These are phyloP conservation scores for Globisporangium heterothallicum DNA, from an alignment of 352 stramenopile species.

Conservation along the genomic window DNA sequence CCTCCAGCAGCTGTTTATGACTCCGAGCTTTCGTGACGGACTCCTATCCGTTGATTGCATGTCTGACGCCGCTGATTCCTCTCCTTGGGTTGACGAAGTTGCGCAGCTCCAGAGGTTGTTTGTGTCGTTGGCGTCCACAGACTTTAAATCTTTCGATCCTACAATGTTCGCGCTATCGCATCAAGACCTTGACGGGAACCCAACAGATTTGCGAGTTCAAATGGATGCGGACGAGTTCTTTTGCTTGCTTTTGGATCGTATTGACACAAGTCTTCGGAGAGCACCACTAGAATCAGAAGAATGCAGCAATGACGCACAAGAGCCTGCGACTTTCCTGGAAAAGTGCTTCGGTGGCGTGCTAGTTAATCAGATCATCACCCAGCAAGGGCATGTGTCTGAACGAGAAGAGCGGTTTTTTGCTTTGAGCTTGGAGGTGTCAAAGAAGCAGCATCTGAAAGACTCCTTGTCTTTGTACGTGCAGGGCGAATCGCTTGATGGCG, in stretches of 20 bases:
- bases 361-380: conserved; percentile 80
- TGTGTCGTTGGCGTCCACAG: conserved; percentile 39
- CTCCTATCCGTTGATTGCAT: conserved; percentile 36
- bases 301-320: not conserved
- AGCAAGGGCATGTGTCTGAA: conserved; percentile 73
- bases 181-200: conserved; percentile 61
- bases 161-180: conserved; percentile 64
- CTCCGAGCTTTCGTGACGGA: conserved; percentile 48
- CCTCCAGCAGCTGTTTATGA: conserved; percentile 94
- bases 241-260: conserved; percentile 62
- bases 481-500: conserved; percentile 65
- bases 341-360: conserved; percentile 67
- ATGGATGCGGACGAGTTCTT: conserved; percentile 87
- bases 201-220: conserved; percentile 67
- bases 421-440: conserved; percentile 73
- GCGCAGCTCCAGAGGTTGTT: conserved; percentile 68
- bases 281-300: not conserved
- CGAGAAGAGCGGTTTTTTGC: conserved; percentile 83
- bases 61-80: not conserved
- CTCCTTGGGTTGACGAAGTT: conserved; percentile 46
- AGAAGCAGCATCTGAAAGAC: conserved; percentile 54
- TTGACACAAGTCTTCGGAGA: conserved; percentile 38
- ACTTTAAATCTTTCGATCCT: conserved; percentile 47
- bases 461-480: conserved; percentile 69
- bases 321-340: conserved; percentile 18